Percentiles rank a stretch among this genome's conserved stretches.
Evolutionary conservation across 371 early-diverging fungal species (phyloP).

Genomic region (Umbelopsis sp.): DNA sequence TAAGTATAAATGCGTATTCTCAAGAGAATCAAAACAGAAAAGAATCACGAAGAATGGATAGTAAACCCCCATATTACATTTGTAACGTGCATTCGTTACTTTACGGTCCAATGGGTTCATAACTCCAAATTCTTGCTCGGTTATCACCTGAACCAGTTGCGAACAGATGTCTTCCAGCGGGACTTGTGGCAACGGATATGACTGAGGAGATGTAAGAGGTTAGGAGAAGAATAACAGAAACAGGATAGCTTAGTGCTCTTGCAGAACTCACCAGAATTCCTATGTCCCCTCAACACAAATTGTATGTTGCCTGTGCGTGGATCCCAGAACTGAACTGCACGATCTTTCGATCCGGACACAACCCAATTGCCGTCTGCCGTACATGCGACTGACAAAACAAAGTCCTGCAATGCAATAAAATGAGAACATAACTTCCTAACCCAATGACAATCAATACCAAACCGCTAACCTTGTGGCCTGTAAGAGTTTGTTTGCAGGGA

Average conservation of each 20-base stretch:
- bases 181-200: conserved; percentile 90
- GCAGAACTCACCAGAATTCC: conserved; percentile 79
- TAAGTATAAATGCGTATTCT: background rate
- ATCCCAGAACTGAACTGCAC: conserved; percentile 97
- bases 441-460: background rate
- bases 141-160: conserved; percentile 97
- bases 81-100: background rate
- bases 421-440: background rate
- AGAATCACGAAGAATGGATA: background rate
- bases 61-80: background rate
- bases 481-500: conserved; percentile 59
- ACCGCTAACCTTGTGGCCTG: conserved; percentile 53
- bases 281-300: conserved; percentile 95
- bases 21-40: conserved; percentile 1
- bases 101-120: conserved; percentile 43
- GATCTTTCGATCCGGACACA: conserved; percentile 93
- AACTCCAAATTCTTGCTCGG: conserved; percentile 92
- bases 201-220: conserved; percentile 46
- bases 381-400: conserved; percentile 95
- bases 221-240: too few species aligned
- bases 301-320: conserved; percentile 76
- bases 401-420: conserved; percentile 65
- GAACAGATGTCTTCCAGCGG: conserved; percentile 77
- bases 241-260: background rate
- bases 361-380: conserved; percentile 93